Conservation (phyloP, 2,329 filamentous ascomycete genomes). For the Penicillium sp. region DNA sequence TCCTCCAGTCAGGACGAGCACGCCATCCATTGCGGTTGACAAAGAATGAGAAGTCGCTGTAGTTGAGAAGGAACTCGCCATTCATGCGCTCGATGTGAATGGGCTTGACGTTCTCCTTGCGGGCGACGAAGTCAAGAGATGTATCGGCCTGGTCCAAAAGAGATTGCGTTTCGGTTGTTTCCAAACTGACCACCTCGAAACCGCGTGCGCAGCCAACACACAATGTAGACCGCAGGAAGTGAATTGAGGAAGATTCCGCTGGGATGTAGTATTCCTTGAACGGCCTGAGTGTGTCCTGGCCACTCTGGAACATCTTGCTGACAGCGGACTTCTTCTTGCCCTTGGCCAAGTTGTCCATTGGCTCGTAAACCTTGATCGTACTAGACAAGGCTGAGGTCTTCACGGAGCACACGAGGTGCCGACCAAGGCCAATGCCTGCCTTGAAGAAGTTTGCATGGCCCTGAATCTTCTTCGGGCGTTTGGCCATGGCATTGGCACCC, state of each 20-base stretch:
- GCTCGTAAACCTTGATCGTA: constrained; percentile 98
- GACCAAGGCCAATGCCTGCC: constrained; percentile 86
- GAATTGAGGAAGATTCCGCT: constrained; percentile 94
- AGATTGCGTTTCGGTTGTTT: constrained; percentile 97
- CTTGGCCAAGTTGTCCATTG: constrained; percentile 88
- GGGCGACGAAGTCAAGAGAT: constrained; percentile 91
- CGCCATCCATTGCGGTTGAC: constrained; percentile 98
- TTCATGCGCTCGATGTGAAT: constrained; percentile 97
- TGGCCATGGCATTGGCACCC: constrained; percentile 64
- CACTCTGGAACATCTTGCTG: constrained; percentile 88
- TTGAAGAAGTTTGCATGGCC: constrained; percentile 99
- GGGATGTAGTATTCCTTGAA: constrained; percentile 99
- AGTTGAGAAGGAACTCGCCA: constrained; percentile 95
- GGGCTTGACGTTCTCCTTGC: constrained; percentile 87
- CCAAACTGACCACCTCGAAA: constrained; percentile 93
- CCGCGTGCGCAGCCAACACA: constrained; percentile 93
- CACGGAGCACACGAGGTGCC: constrained; percentile 92
- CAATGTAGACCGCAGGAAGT: constrained; percentile 93
- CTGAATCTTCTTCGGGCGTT: constrained; percentile 90
- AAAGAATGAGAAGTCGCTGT: constrained; percentile 98
- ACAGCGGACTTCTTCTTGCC: constrained; percentile 94
- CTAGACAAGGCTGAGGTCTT: constrained; percentile 90
- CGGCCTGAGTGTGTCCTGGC: constrained; percentile 90
- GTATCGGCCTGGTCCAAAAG: constrained; percentile 96
- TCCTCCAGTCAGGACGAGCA: constrained; percentile 90